Conservation (phyloP, 805 yeast species). For the Wickerhamiella vanderwaltii region DNA sequence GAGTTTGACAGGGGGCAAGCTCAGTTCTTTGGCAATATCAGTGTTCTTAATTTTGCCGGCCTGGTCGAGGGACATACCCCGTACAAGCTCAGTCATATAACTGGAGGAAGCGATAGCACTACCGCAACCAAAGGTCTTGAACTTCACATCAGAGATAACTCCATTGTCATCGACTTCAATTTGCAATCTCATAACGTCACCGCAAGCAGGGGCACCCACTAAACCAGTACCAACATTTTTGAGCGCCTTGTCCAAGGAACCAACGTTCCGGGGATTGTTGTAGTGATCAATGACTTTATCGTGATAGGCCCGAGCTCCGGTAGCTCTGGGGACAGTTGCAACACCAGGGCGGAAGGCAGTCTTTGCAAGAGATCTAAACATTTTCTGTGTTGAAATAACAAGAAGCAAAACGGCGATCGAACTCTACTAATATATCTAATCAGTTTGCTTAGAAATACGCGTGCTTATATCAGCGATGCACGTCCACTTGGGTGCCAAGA, state of each 20-base stretch:
- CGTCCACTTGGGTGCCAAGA: too few species aligned
- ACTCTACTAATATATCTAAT: too few species aligned
- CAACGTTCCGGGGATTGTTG: slow-evolving; percentile 93
- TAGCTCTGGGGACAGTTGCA: not conserved
- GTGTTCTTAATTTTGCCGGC: slow-evolving; percentile 89
- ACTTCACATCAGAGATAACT: slow-evolving; percentile 84
- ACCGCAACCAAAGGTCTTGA: slow-evolving; percentile 99
- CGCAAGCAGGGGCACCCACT: slow-evolving; percentile 99
- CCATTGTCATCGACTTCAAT: slow-evolving; percentile 90
- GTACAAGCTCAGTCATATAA: slow-evolving; percentile 86
- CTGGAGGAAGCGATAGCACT: slow-evolving; percentile 94
- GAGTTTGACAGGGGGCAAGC: slow-evolving; percentile 91
- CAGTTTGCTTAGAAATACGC: too few species aligned
- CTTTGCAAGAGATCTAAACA: not conserved
- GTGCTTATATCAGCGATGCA: too few species aligned
- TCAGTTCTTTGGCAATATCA: slow-evolving; percentile 83
- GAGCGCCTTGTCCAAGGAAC: slow-evolving; percentile 70
- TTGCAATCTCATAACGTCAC: slow-evolving; percentile 96
- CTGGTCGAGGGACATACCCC: slow-evolving; percentile 89
- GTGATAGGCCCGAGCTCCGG: slow-evolving; percentile 40
- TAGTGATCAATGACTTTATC: slow-evolving; percentile 93
- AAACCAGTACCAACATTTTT: slow-evolving; percentile 86
- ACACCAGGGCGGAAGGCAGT: not conserved
- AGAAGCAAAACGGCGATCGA: too few species aligned
- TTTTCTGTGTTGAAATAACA: too few species aligned